A percentile compares a stretch with the other conserved stretches of the same genome.
Conservation (phyloP, 768 basidiomycete species). For the Calocera viscosa region DNA sequence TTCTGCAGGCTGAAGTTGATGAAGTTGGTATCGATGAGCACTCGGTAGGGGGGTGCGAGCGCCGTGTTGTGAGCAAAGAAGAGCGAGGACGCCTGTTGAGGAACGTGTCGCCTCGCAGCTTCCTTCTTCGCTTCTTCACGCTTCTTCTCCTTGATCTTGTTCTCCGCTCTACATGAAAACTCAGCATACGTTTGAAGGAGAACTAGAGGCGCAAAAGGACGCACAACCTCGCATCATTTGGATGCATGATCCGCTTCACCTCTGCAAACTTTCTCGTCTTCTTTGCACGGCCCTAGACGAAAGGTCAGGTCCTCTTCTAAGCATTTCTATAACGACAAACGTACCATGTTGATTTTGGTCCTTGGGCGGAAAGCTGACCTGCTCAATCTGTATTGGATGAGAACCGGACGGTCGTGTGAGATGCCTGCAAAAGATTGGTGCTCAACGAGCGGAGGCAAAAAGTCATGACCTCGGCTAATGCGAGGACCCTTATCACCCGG, state of each 20-base stretch:
- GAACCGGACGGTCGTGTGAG: too few relatives aligned
- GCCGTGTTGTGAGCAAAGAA: conserved; percentile 93
- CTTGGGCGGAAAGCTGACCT: not conserved
- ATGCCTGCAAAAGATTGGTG: too few relatives aligned
- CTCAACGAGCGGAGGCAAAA: too few relatives aligned
- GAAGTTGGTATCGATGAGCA: conserved; percentile 97
- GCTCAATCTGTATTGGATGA: not conserved
- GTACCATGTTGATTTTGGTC: not conserved
- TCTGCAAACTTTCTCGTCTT: conserved; percentile 91
- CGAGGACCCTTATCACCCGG: too few relatives aligned
- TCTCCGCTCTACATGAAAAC: conserved; percentile 60
- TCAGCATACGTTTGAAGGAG: not conserved
- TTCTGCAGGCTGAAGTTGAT: conserved; percentile 99
- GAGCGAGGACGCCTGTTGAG: conserved; percentile 77
- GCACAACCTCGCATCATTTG: conserved; percentile 83
- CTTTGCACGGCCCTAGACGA: conserved; percentile 71
- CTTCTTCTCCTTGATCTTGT: conserved; percentile 77
- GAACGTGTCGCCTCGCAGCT: conserved; percentile 60
- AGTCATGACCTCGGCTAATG: too few relatives aligned
- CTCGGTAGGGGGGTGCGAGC: conserved; percentile 90
- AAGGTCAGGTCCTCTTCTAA: too few relatives aligned
- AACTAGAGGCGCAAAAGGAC: conserved; percentile 22
- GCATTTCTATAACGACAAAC: too few relatives aligned
- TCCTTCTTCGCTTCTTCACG: conserved; percentile 70
- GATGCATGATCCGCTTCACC: conserved; percentile 88